Conservation (phyloP, 305 asterid genomes). For the Striga hermonthica region DNA sequence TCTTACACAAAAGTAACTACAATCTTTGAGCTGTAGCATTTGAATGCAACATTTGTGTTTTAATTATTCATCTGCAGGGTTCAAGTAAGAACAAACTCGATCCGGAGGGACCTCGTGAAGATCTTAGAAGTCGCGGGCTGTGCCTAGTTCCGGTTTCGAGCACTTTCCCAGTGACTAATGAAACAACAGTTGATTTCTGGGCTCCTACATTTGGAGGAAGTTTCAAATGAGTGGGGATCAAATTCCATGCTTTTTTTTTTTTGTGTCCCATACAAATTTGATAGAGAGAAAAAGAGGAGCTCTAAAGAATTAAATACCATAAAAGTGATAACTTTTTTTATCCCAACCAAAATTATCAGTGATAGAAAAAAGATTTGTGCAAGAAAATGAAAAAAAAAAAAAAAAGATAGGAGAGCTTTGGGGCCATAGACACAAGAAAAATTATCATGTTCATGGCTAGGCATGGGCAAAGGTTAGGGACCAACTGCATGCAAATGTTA, state of each 20-base stretch:
- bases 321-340: background rate
- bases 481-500: slow-evolving; percentile 41
- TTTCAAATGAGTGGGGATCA: slow-evolving; percentile 45
- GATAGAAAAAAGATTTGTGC: background rate
- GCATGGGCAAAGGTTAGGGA: slow-evolving; percentile 47
- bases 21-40: too few relatives aligned
- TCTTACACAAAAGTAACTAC: background rate
- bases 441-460: too few relatives aligned
- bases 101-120: slow-evolving; percentile 51
- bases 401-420: slow-evolving; percentile 31
- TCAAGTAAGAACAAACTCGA: slow-evolving; percentile 6
- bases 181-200: slow-evolving; percentile 80
- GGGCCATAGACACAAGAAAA: slow-evolving; percentile 49
- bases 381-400: slow-evolving; percentile 5
- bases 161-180: slow-evolving; percentile 85
- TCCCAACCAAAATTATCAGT: background rate
- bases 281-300: background rate
- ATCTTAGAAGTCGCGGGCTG: slow-evolving; percentile 80
- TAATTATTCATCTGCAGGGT: too few relatives aligned
- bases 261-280: background rate
- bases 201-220: slow-evolving; percentile 85
- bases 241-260: background rate
- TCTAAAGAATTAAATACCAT: background rate
- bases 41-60: too few relatives aligned
- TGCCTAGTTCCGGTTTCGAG: slow-evolving; percentile 86